phyloP scores from a whole-genome alignment of 1,284 basidiomycete genomes.

The Cryptococcus sp. region DNA sequence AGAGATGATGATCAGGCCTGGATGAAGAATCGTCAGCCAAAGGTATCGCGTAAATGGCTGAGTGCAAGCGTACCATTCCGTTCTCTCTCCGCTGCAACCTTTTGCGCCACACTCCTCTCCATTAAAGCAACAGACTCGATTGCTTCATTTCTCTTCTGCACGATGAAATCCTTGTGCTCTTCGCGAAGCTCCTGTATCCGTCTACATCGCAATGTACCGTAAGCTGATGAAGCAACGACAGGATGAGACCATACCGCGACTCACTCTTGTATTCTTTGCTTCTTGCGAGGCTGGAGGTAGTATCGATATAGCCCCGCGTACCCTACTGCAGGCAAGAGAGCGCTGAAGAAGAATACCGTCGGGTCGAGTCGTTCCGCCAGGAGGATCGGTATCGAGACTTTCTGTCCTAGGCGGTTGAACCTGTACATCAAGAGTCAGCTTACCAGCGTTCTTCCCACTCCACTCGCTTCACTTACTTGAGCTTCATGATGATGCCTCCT shows the following conservation, averaged over 20 bases:
- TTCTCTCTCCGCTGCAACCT: constrained; percentile 51
- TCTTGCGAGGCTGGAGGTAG: constrained; percentile 61
- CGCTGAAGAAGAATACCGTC: constrained; percentile 56
- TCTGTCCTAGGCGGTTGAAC: constrained; percentile 58
- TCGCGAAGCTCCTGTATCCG: constrained; percentile 59
- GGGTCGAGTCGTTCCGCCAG: constrained; percentile 58
- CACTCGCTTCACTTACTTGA: constrained; percentile 27
- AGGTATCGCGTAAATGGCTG: not conserved
- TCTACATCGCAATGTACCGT: constrained; percentile 22
- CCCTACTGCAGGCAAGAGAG: constrained; percentile 60
- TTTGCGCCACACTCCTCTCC: constrained; percentile 52
- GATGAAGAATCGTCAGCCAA: not conserved
- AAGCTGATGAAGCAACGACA: not conserved
- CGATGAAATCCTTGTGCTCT: constrained; percentile 63
- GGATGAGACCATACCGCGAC: constrained; percentile 28
- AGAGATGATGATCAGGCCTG: constrained; percentile 71
- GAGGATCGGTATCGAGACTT: constrained; percentile 61
- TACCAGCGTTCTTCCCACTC: not conserved
- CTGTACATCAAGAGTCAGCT: constrained; percentile 17
- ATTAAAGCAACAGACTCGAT: constrained; percentile 59
- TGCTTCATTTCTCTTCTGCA: constrained; percentile 62
- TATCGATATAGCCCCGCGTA: constrained; percentile 62
- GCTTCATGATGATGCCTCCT: constrained; percentile 40
- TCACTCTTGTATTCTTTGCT: constrained; percentile 57
- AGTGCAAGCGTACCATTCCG: constrained; percentile 41